Percentiles rank a stretch among this genome's conserved stretches.
phyloP scores from a whole-genome alignment of 768 basidiomycete species.

The Holtermanniella nyarrowii region DNA sequence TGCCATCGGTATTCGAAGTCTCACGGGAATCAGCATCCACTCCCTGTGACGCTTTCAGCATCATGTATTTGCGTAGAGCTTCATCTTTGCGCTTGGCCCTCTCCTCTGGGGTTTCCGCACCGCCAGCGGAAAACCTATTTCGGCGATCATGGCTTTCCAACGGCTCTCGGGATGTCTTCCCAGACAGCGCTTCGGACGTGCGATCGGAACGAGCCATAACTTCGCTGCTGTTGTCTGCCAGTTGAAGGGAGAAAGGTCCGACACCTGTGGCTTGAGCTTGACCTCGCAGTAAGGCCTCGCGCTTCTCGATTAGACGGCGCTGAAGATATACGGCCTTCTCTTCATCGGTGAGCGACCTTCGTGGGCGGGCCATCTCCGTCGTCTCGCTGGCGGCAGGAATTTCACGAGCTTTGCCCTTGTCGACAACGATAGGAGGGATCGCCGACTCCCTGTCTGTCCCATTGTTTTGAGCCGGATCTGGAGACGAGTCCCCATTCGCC shows the following conservation, averaged over 20 bases:
- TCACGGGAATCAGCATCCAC: no score
- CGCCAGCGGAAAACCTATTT: not conserved
- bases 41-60: not conserved
- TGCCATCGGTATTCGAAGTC: no score
- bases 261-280: not conserved
- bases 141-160: not conserved
- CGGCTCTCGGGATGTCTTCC: not conserved
- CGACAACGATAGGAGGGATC: no score
- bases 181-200: no score
- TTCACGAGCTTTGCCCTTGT: no score
- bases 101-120: not conserved
- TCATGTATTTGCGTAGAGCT: not conserved
- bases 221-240: not conserved
- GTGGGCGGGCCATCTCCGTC: no score
- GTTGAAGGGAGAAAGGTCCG: not conserved
- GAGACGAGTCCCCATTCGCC: no score
- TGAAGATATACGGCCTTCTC: not conserved
- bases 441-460: no score
- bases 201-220: no score
- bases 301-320: not conserved
- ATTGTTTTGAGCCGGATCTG: no score
- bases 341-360: not conserved
- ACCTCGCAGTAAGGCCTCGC: not conserved
- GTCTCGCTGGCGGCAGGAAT: no score
- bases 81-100: not conserved